Evolutionary conservation across 805 yeast species (phyloP), one percentile per base, ranked within the genome.

Genomic region (Ogataea nakhonphanomensis): DNA sequence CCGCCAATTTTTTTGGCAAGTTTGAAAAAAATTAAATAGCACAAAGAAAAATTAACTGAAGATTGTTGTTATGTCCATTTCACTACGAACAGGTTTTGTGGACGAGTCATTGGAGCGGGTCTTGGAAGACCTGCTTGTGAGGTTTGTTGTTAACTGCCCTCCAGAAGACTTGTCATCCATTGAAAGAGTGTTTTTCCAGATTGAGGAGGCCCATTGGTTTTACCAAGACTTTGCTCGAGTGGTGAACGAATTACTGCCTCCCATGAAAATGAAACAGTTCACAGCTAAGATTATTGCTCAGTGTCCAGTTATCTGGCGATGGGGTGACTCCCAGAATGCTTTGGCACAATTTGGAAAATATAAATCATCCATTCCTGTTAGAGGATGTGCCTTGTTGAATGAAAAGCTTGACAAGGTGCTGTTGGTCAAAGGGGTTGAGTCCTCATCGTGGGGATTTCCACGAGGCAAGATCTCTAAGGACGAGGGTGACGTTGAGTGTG

Each of bases 191-290:
- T 77, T 89, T 56, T 93, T 93, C 66, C 95, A 90, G 59, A 81
- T 93, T 30, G 99, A 93, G 68, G 98, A 93, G 62, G 99, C 99
- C 2, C 96, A 89, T 52, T 93, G 99, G 99, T 93, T 85, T 58
- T 93, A 90, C 63, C 75, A 84, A 35, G 99, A 93, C 63, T 90
- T 83, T 54, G 71, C 83, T 9, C 74, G 90, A 25, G 75, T 74
- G 25, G 65, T 81, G 53, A 84, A 88, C 59, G 90, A 93, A 3
- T 61, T 71, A 24, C 69, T 91, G 43, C 98, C 97, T 1, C 58
- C 76, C 2, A 66, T 90, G 69, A 84, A 81, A 55, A 79, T 89
- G 76, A 84, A 83, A 59, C 64, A 73, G 7, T 90, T 93, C 59
- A 80, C 90, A 0, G 74, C 81, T 33, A 71, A 70, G 46, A 65